A percentile compares a stretch with the other conserved stretches of the same genome.
These are phyloP conservation scores for Dryadomyces quercus-mongolicae DNA, from an alignment of 2,329 filamentous ascomycete species.

Conservation along the genomic window DNA sequence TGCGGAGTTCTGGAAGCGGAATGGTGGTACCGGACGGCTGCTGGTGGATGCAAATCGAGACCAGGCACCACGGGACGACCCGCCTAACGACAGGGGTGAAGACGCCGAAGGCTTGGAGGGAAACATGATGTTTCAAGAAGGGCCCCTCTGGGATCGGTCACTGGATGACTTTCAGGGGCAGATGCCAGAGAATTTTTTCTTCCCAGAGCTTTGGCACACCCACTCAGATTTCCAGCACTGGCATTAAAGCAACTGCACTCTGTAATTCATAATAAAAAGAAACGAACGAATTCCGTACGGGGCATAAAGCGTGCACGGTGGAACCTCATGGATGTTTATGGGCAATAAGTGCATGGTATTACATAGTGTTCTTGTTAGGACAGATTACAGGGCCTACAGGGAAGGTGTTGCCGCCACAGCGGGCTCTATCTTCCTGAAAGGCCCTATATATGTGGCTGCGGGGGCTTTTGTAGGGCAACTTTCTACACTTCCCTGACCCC, in stretches of 20 bases:
- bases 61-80: not conserved
- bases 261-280: too few species aligned
- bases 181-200: constrained; percentile 3
- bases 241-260: not conserved
- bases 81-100: not conserved
- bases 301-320: too few species aligned
- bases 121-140: not conserved
- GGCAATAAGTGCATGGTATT: too few species aligned
- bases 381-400: too few species aligned
- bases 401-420: too few species aligned
- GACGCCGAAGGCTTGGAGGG: not conserved
- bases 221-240: not conserved
- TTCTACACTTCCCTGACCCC: too few species aligned
- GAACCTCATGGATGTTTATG: too few species aligned
- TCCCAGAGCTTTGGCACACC: constrained; percentile 3
- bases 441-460: too few species aligned
- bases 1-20: not conserved
- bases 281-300: too few species aligned
- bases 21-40: not conserved
- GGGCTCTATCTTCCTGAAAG: too few species aligned
- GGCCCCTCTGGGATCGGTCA: not conserved
- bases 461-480: too few species aligned
- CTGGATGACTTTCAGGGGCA: constrained; percentile 1
- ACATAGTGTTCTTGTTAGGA: too few species aligned
- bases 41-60: not conserved